Percentiles rank a stretch among this genome's conserved stretches.
Evolutionary conservation across 441 rosid genomes (phyloP).

Genomic region (Cnidoscolus chayamansa): DNA sequence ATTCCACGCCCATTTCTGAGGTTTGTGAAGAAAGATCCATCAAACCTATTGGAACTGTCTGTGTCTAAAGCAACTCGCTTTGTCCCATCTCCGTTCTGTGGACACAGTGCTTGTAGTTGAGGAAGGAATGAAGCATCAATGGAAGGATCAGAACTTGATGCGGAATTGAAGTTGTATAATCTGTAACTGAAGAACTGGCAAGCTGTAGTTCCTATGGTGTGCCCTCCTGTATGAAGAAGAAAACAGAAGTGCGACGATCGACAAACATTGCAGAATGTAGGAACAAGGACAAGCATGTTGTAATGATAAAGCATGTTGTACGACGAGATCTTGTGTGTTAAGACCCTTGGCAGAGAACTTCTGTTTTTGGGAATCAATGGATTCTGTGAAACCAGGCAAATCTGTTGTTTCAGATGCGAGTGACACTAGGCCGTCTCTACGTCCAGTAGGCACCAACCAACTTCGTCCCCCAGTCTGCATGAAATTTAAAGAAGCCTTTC

Average conservation of each 20-base stretch:
- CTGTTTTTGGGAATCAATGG: slow-evolving; percentile 45
- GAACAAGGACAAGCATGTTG: too few species aligned
- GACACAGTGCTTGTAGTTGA: slow-evolving; percentile 50
- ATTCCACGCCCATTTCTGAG: slow-evolving; percentile 50
- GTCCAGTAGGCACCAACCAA: slow-evolving; percentile 73
- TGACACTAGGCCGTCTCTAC: slow-evolving; percentile 65
- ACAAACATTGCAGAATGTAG: too few species aligned
- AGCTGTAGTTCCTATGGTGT: slow-evolving; percentile 67
- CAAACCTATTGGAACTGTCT: slow-evolving; percentile 46
- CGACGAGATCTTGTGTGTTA: slow-evolving; percentile 60
- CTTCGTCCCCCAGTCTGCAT: slow-evolving; percentile 40
- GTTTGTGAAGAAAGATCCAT: slow-evolving; percentile 48
- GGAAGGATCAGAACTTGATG: slow-evolving; percentile 49
- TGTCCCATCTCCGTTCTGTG: slow-evolving; percentile 38
- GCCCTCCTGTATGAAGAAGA: slow-evolving; percentile 36
- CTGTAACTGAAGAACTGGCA: slow-evolving; percentile 49
- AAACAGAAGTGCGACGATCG: not conserved
- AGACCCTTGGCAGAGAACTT: slow-evolving; percentile 48
- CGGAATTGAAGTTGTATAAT: slow-evolving; percentile 33
- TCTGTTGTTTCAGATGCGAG: slow-evolving; percentile 41
- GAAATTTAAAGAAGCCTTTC: not conserved
- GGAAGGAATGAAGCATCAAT: slow-evolving; percentile 44
- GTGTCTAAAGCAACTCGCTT: slow-evolving; percentile 48
- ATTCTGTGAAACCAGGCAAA: slow-evolving; percentile 51
- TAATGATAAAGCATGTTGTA: slow-evolving; percentile 28